phyloP scores from a whole-genome alignment of 164 flowering plant genomes.

The Magnolia kwangsiensis region DNA sequence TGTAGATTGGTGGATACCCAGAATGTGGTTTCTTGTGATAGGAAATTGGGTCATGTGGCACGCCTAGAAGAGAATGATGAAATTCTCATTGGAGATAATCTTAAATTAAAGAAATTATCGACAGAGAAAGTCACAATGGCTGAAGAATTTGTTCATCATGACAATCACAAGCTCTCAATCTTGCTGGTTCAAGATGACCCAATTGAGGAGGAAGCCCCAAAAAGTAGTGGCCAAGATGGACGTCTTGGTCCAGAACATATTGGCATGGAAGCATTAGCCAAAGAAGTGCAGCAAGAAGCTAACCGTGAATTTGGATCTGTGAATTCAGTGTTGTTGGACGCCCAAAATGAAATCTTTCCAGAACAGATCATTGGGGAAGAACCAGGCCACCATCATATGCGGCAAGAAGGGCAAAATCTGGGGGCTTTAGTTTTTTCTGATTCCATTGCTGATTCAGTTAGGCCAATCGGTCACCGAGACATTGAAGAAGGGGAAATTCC shows the following conservation, averaged over 20 bases:
- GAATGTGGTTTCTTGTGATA: neutral
- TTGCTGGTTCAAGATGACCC: neutral
- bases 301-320: neutral
- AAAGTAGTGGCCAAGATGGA: constrained; percentile 7
- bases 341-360: neutral
- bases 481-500: constrained; percentile 24
- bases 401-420: neutral
- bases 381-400: constrained; percentile 1
- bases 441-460: constrained; percentile 10
- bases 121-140: neutral
- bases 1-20: neutral
- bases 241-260: constrained; percentile 1
- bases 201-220: constrained; percentile 11
- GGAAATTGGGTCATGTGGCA: constrained; percentile 4
- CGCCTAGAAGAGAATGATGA: constrained; percentile 12
- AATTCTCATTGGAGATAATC: constrained; percentile 12
- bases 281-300: constrained; percentile 11
- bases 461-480: constrained; percentile 3
- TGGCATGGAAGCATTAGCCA: constrained; percentile 15
- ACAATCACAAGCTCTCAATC: neutral
- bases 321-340: neutral
- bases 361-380: neutral
- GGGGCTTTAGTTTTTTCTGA: constrained; percentile 13
- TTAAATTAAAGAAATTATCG: neutral
- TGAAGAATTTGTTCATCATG: neutral